Percentiles rank a stretch among this genome's conserved stretches.
Evolutionary conservation across 495 filamentous ascomycete species (phyloP).

Genomic region (Aeminium ludgeri): DNA sequence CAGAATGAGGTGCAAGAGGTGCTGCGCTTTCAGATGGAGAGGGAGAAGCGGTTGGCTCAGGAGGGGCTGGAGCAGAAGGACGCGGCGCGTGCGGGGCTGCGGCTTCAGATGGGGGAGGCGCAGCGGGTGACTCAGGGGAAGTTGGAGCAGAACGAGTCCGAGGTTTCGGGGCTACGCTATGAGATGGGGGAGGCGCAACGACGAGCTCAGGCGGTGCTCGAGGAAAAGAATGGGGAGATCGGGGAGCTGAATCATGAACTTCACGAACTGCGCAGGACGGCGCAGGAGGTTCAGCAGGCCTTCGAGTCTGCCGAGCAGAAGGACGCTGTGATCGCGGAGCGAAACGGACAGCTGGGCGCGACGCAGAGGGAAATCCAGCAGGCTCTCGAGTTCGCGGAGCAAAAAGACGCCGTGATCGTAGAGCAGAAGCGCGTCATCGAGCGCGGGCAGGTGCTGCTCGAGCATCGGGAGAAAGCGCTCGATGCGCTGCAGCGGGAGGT

Average conservation of each 20-base stretch:
- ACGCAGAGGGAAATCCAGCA: conserved; percentile 3
- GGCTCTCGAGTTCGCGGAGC: conserved; percentile 9
- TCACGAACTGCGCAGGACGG: conserved; percentile 4
- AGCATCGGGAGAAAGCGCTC: neutral
- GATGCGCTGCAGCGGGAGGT: neutral
- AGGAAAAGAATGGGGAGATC: no score
- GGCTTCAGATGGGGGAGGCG: conserved; percentile 1
- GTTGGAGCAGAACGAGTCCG: conserved; percentile 2
- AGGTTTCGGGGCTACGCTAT: no score
- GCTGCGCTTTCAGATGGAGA: neutral
- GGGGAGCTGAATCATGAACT: no score
- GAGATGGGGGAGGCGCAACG: conserved; percentile 5
- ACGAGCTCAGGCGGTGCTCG: neutral
- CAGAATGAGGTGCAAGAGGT: no score
- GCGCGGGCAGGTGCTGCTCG: neutral
- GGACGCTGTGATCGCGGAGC: no score
- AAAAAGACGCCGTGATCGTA: conserved; percentile 9
- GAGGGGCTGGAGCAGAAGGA: neutral
- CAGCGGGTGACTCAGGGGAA: conserved; percentile 1
- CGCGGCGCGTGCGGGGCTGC: neutral
- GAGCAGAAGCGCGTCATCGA: conserved; percentile 8
- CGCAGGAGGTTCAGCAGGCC: conserved; percentile 1
- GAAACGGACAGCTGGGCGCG: no score
- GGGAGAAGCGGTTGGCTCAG: neutral
- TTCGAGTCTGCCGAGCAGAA: no score